Conservation (phyloP, 2,329 filamentous ascomycete genomes). For the Fusarium marasasianum region DNA sequence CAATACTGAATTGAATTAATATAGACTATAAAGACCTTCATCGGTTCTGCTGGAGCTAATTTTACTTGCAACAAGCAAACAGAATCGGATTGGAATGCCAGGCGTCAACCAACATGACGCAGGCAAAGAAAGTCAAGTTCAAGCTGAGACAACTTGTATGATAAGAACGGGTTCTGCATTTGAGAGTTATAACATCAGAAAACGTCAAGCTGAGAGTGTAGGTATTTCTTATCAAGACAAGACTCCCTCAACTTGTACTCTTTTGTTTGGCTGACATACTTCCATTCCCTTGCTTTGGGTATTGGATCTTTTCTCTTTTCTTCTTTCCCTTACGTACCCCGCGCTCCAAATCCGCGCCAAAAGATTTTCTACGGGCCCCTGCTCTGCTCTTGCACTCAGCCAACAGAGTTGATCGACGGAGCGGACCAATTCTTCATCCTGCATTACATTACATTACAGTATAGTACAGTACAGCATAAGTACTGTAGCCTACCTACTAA, state of each 20-base stretch:
- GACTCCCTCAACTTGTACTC: background rate
- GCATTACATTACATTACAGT: conserved; percentile 41
- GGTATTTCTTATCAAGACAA: background rate
- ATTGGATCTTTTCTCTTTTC: background rate
- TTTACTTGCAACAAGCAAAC: background rate
- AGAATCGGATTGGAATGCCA: background rate
- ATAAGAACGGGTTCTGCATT: background rate
- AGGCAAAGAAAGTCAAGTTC: conserved; percentile 5
- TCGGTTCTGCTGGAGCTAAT: background rate
- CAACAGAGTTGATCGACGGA: conserved; percentile 32
- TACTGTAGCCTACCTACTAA: conserved; percentile 5
- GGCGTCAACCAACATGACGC: conserved; percentile 37
- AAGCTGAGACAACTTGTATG: background rate
- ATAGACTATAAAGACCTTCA: too few species aligned
- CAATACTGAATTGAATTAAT: too few species aligned
- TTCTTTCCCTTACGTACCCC: conserved; percentile 25
- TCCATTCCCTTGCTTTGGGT: background rate
- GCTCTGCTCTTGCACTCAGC: conserved; percentile 6
- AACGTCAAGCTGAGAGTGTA: background rate
- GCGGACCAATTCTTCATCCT: conserved; percentile 43
- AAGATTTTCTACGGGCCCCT: conserved; percentile 40
- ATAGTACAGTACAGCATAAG: conserved; percentile 18
- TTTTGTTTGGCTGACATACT: background rate
- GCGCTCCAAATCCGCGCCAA: conserved; percentile 37
- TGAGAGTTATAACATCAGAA: background rate